phyloP scores from a whole-genome alignment of 2,329 filamentous ascomycete genomes.

The Volutella citrinella region DNA sequence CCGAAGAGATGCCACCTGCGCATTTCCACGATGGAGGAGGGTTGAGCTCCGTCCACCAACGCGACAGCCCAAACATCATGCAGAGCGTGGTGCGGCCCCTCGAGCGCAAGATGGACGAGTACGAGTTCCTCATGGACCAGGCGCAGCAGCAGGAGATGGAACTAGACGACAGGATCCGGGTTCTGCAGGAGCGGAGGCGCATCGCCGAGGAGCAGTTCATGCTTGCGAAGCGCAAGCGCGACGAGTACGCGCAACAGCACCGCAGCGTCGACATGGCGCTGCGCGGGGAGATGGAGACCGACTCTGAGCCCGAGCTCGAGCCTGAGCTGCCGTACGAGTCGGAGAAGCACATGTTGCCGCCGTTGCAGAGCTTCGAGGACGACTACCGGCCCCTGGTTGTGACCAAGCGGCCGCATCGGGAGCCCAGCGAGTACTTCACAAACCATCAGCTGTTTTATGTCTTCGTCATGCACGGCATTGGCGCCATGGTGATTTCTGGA shows the following conservation, averaged over 20 bases:
- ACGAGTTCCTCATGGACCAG: slow-evolving; percentile 38
- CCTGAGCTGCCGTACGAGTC: no score
- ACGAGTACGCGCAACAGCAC: slow-evolving; percentile 42
- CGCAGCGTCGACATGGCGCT: slow-evolving; percentile 40
- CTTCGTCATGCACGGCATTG: slow-evolving; percentile 44
- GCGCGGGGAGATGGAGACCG: slow-evolving; percentile 34
- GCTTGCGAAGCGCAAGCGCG: slow-evolving; percentile 42
- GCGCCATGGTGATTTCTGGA: slow-evolving; percentile 44
- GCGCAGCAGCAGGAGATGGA: slow-evolving; percentile 39
- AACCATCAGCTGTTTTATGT: slow-evolving; percentile 47
- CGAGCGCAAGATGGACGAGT: slow-evolving; percentile 43
- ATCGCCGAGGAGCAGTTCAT: slow-evolving; percentile 39
- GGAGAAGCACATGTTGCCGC: no score
- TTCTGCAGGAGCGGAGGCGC: slow-evolving; percentile 38
- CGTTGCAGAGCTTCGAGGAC: no score
- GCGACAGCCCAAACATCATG: slow-evolving; percentile 42
- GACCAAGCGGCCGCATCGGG: no score
- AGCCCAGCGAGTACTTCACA: slow-evolving; percentile 39
- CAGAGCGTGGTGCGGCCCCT: slow-evolving; percentile 44
- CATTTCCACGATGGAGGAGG: no score
- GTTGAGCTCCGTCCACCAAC: slow-evolving; percentile 42
- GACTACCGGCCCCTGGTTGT: no score
- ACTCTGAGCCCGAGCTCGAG: no score
- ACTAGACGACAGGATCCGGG: slow-evolving; percentile 41
- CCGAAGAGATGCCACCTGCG: no score